A percentile compares a stretch with the other conserved stretches of the same genome.
Evolutionary conservation across 2,329 filamentous ascomycete genomes (phyloP).

Genomic region (Karstenula rhodostoma): DNA sequence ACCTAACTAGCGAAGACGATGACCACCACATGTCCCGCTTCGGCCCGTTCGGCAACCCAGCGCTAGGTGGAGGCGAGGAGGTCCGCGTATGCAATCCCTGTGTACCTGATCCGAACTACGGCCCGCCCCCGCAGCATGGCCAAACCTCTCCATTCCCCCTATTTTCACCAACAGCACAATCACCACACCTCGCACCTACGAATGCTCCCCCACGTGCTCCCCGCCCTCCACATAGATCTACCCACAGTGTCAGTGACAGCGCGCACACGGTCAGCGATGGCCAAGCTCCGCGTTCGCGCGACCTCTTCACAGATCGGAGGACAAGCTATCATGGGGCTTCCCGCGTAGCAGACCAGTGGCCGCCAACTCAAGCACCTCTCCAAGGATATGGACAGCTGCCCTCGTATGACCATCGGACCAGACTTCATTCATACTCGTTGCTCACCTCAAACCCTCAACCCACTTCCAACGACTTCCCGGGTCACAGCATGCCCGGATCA

Average conservation of each 20-base stretch:
- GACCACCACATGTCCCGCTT: conserved; percentile 36
- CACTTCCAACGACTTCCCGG: conserved; percentile 22
- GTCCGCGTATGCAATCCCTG: conserved; percentile 77
- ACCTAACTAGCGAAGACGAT: conserved; percentile 55
- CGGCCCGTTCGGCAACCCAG: conserved; percentile 54
- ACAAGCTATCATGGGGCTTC: conserved; percentile 36
- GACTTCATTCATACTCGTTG: conserved; percentile 23
- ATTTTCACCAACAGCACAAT: conserved; percentile 22
- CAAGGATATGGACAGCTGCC: neutral
- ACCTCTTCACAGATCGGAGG: conserved; percentile 31
- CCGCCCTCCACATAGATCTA: conserved; percentile 23
- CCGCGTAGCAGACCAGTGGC: conserved; percentile 33
- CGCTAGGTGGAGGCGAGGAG: conserved; percentile 70
- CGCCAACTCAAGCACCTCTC: conserved; percentile 31
- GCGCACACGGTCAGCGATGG: conserved; percentile 26
- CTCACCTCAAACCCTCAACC: conserved; percentile 15
- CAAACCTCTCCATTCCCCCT: conserved; percentile 18
- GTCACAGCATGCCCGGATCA: conserved; percentile 24
- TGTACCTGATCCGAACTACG: conserved; percentile 72
- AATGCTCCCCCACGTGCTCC: conserved; percentile 1
- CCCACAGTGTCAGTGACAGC: conserved; percentile 31
- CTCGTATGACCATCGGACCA: conserved; percentile 20
- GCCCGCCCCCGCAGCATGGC: conserved; percentile 62
- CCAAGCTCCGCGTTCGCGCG: conserved; percentile 30
- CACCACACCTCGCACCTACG: conserved; percentile 14